Percentiles rank a stretch among this genome's conserved stretches.
These are phyloP conservation scores for Ambrosiella xylebori DNA, from an alignment of 2,329 filamentous ascomycete species.

Conservation along the genomic window DNA sequence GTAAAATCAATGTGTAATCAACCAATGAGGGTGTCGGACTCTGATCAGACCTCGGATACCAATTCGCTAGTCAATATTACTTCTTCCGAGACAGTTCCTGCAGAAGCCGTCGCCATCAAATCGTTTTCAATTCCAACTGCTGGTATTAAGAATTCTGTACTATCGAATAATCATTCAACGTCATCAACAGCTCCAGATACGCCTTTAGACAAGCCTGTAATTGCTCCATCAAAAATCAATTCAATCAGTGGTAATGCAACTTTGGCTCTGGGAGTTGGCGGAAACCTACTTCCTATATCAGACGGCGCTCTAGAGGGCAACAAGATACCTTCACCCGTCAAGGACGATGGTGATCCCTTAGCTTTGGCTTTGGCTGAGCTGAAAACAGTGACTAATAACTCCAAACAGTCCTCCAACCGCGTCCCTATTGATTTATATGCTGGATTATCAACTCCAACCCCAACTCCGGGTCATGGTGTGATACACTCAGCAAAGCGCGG, in stretches of 20 bases:
- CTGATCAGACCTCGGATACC: too few relatives aligned
- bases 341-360: slow-evolving; percentile 60
- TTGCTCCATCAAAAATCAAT: slow-evolving; percentile 27
- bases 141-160: too few relatives aligned
- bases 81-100: too few relatives aligned
- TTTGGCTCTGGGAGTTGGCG: slow-evolving; percentile 82
- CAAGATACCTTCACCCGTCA: slow-evolving; percentile 19
- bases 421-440: slow-evolving; percentile 92
- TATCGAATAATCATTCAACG: too few relatives aligned
- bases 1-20: too few relatives aligned
- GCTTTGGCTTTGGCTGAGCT: slow-evolving; percentile 82
- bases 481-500: slow-evolving; percentile 44
- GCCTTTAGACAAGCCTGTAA: slow-evolving; percentile 22
- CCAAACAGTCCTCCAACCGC: slow-evolving; percentile 62
- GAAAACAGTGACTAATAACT: slow-evolving; percentile 49
- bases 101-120: too few relatives aligned
- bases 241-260: slow-evolving; percentile 83
- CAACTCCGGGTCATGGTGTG: slow-evolving; percentile 25
- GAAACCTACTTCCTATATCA: slow-evolving; percentile 88
- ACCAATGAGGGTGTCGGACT: too few relatives aligned
- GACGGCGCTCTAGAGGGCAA: slow-evolving; percentile 18
- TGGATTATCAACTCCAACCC: slow-evolving; percentile 72
- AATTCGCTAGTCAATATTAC: too few relatives aligned
- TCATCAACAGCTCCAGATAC: neutral
- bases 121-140: too few relatives aligned